phyloP scores from a whole-genome alignment of 23 red algal genomes.

The Gracilariopsis chorda region DNA sequence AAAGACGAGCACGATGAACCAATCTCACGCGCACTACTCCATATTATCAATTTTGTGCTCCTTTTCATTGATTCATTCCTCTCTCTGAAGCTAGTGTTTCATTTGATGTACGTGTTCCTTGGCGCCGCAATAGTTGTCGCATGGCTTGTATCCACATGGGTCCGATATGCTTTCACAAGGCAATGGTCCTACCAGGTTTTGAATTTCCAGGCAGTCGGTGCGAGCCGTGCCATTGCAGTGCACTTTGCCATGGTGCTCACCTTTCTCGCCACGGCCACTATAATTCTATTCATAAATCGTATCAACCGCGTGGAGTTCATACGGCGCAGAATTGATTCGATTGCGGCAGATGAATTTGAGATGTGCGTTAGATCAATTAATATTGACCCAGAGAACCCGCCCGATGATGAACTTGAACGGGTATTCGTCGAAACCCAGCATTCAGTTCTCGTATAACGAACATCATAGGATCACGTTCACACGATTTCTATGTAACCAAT shows the following conservation, averaged over 20 bases:
- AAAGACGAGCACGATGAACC: background rate
- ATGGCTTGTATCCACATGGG: slow-evolving; percentile 59
- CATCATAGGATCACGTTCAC: too few relatives aligned
- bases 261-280: background rate
- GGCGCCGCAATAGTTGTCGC: background rate
- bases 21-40: background rate
- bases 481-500: too few relatives aligned
- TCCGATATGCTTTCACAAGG: slow-evolving; percentile 19
- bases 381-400: background rate
- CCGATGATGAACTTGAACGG: background rate
- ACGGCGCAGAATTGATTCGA: background rate
- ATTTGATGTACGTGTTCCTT: slow-evolving; percentile 23
- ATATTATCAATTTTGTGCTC: slow-evolving; percentile 40
- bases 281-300: background rate
- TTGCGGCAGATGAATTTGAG: background rate
- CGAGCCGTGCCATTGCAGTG: background rate
- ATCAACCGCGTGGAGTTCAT: background rate
- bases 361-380: background rate
- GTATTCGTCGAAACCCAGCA: background rate
- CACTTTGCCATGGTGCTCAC: slow-evolving; percentile 14
- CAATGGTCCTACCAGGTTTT: slow-evolving; percentile 28
- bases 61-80: slow-evolving; percentile 39
- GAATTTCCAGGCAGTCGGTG: background rate
- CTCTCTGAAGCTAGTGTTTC: slow-evolving; percentile 32
- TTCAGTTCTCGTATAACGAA: too few relatives aligned